Evolutionary conservation across 2,329 filamentous ascomycete species (phyloP).

Genomic region (Colletotrichum agaves): DNA sequence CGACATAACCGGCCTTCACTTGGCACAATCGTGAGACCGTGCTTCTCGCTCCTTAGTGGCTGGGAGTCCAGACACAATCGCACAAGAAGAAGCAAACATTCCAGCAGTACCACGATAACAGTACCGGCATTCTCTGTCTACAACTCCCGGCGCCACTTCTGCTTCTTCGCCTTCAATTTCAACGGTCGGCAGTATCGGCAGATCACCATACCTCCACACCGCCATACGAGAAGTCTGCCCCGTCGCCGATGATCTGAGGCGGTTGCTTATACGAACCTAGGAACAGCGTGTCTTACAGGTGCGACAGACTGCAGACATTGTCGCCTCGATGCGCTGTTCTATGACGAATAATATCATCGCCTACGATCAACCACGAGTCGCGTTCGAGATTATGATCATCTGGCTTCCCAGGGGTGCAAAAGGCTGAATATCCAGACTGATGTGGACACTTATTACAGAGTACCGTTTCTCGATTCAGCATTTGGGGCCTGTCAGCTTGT

Average conservation of each 20-base stretch:
- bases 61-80: constrained; percentile 1
- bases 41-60: constrained; percentile 11
- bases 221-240: neutral
- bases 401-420: neutral
- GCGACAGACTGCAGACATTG: constrained; percentile 6
- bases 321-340: neutral
- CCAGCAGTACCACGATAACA: constrained; percentile 23
- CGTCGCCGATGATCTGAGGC: constrained; percentile 3
- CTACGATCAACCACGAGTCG: constrained; percentile 19
- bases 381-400: constrained; percentile 27
- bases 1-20: constrained; percentile 23
- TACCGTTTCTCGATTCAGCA: constrained; percentile 6
- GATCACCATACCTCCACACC: neutral
- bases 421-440: constrained; percentile 15
- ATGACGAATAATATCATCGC: neutral
- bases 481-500: neutral
- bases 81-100: constrained; percentile 34
- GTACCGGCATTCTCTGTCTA: neutral
- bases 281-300: constrained; percentile 23
- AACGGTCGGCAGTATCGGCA: constrained; percentile 27
- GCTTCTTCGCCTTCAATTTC: neutral
- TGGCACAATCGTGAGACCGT: constrained; percentile 21
- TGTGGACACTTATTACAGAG: constrained; percentile 19
- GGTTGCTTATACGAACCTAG: constrained; percentile 8
- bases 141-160: neutral